Base-by-base conservation (phyloP, 31 red algal species). In the Odonthalia washingtoniensis region DNA sequence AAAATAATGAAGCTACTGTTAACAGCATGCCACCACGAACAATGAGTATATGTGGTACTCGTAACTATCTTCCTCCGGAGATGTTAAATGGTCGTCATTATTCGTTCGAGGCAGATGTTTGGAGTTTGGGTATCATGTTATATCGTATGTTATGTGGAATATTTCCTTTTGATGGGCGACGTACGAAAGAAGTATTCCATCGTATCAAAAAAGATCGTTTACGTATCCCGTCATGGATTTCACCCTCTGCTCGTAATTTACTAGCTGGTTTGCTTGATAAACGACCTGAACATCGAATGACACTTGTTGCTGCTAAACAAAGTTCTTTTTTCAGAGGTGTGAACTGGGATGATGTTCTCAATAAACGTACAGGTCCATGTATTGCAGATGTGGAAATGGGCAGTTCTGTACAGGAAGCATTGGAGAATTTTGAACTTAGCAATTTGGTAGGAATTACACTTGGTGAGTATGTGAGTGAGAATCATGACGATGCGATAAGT, bases 11-110 rank as follows among this genome's bases (percentile, higher is more conserved):
- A n/a, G n/a, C n/a, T n/a, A n/a, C n/a, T n/a, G n/a, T n/a, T n/a
- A n/a, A n/a, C n/a, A n/a, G n/a, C n/a, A n/a, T n/a, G n/a, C n/a
- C n/a, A n/a, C n/a, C 39, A 1, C 68, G 87, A 26, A 89, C 93
- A 28, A 37, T 66, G 1, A 91, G 91, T 27, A 88, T 97, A 70
- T 97, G 95, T 53, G 96, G 96, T 34, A 98, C 96, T 68, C 79
- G 89, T 40, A 90, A 92, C 43, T 95, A 95, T 62, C 64, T 98
- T 0, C 74, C 93, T 21, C 96, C 96, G 44, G 96, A 98, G 67
- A 93, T 95, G 96, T 75, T 98, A 36, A 73, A 39, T 18, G 96
- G 96, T 17, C 84, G 74, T 32, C 70, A 73, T 26, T 98, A 98
- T 67, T 81, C 86, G 32, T 83, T 83, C 45, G 84, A 89, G 49